Evolutionary conservation across 1,284 basidiomycete species (phyloP).

Genomic region (Pisolithus thermaeus): DNA sequence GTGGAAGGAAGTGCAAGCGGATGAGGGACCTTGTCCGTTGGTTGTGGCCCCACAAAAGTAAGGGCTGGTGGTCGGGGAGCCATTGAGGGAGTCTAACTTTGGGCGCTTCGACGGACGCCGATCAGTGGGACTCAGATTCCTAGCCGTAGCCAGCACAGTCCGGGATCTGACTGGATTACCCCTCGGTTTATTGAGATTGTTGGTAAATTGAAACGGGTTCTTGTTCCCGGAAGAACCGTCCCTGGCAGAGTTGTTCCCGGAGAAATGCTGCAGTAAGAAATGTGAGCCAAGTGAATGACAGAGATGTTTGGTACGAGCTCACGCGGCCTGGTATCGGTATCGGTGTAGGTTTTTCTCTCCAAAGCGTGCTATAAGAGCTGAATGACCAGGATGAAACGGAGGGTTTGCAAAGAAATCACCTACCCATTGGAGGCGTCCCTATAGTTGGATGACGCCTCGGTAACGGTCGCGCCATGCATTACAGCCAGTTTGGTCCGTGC

Average conservation of each 20-base stretch:
- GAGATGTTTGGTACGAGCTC: slow-evolving; percentile 7
- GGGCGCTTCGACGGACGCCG: slow-evolving; percentile 18
- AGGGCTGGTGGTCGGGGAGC: not conserved
- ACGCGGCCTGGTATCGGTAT: slow-evolving; percentile 19
- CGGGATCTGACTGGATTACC: slow-evolving; percentile 23
- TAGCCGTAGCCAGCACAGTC: slow-evolving; percentile 18
- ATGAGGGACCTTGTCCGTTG: slow-evolving; percentile 7
- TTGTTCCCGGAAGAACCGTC: slow-evolving; percentile 2
- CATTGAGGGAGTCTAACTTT: slow-evolving; percentile 7
- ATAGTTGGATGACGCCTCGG: slow-evolving; percentile 12
- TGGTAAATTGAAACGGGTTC: slow-evolving; percentile 18
- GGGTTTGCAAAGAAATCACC: slow-evolving; percentile 2
- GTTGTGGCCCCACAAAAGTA: not conserved
- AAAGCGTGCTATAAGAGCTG: slow-evolving; percentile 1
- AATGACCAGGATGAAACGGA: slow-evolving; percentile 4
- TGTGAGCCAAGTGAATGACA: slow-evolving; percentile 7
- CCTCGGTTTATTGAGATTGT: not conserved
- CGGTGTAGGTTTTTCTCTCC: slow-evolving; percentile 19
- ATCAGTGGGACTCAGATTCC: not conserved
- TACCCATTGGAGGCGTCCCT: slow-evolving; percentile 30
- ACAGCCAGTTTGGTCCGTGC: slow-evolving; percentile 9
- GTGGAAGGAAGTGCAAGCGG: not conserved
- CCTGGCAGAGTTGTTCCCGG: slow-evolving; percentile 1
- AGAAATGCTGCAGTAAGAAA: slow-evolving; percentile 8
- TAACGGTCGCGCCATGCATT: slow-evolving; percentile 6